Evolutionary conservation across 495 filamentous ascomycete species (phyloP).

Genomic region (Penicillium diatomitis): DNA sequence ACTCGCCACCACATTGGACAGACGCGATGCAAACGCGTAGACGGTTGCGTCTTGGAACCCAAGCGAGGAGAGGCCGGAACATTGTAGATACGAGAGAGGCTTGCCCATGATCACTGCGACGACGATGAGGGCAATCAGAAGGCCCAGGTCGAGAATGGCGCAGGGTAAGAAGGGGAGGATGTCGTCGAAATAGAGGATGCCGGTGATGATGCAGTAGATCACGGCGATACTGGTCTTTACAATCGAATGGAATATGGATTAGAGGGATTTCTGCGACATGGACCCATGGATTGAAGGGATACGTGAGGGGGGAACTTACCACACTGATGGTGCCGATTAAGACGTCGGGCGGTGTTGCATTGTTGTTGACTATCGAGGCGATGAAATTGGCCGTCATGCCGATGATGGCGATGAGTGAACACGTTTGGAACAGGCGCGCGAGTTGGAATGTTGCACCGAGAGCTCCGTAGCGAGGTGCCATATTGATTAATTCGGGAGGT

Average conservation of each 20-base stretch:
- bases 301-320: slow-evolving; percentile 44
- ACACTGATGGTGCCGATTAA: slow-evolving; percentile 71
- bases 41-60: slow-evolving; percentile 26
- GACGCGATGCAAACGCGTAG: slow-evolving; percentile 37
- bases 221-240: slow-evolving; percentile 62
- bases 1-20: slow-evolving; percentile 30
- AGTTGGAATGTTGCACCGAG: slow-evolving; percentile 70
- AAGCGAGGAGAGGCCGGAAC: slow-evolving; percentile 43
- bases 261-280: too few species aligned
- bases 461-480: slow-evolving; percentile 48
- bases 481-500: slow-evolving; percentile 6
- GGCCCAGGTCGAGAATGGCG: slow-evolving; percentile 51
- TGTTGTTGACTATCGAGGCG: slow-evolving; percentile 56
- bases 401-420: slow-evolving; percentile 68
- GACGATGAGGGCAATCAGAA: slow-evolving; percentile 64
- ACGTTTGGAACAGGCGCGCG: slow-evolving; percentile 59
- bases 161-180: slow-evolving; percentile 65
- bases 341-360: slow-evolving; percentile 56
- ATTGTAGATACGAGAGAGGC: slow-evolving; percentile 71
- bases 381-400: slow-evolving; percentile 80
- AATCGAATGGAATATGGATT: not conserved
- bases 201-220: slow-evolving; percentile 66
- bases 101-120: slow-evolving; percentile 67
- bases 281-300: too few species aligned
- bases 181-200: slow-evolving; percentile 66